phyloP scores from a whole-genome alignment of 441 rosid species.

The Erysimum cheiri region DNA sequence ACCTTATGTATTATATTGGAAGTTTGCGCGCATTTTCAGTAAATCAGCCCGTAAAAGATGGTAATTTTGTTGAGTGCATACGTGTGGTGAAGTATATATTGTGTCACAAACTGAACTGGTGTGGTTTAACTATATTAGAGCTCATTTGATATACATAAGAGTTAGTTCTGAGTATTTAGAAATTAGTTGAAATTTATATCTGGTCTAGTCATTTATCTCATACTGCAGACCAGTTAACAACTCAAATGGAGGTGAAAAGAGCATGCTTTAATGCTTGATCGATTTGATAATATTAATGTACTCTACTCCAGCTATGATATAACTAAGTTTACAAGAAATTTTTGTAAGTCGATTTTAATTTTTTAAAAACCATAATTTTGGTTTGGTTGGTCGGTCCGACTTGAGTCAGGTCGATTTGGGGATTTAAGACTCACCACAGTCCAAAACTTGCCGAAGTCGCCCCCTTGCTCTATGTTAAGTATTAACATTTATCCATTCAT shows the following conservation, averaged over 20 bases:
- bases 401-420: neutral
- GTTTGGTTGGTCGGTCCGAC: neutral
- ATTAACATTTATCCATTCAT: neutral
- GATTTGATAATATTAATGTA: neutral
- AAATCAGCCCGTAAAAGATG: neutral
- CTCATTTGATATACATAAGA: neutral
- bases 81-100: neutral
- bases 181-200: too few species aligned
- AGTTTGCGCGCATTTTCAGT: neutral
- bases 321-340: neutral
- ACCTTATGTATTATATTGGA: neutral
- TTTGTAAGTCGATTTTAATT: neutral
- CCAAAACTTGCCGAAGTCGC: neutral
- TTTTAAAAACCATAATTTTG: neutral
- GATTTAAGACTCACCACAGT: conserved; percentile 8
- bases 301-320: neutral
- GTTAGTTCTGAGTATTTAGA: neutral
- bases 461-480: neutral
- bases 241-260: neutral
- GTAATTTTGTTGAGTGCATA: neutral
- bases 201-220: neutral
- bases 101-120: neutral
- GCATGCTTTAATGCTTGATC: neutral
- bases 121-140: neutral
- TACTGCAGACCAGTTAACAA: neutral